Conservation (phyloP, 345 rosid species). For the Sonneratia alba region DNA sequence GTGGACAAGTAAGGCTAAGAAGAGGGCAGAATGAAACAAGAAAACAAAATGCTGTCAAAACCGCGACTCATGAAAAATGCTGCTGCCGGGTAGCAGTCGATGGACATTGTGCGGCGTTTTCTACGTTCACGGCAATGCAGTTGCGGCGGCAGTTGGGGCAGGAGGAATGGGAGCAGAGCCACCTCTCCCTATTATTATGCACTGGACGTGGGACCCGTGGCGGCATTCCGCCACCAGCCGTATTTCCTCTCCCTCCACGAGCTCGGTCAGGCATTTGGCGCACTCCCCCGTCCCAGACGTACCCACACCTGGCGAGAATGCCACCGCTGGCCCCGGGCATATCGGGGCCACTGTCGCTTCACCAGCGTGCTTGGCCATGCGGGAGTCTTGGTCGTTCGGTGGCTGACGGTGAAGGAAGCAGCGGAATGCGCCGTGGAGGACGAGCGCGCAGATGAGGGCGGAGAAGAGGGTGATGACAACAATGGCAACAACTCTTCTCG, state of each 20-base stretch:
- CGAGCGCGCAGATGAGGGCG: constrained; percentile 47
- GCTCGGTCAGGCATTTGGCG: constrained; percentile 66
- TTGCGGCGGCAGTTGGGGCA: constrained; percentile 70
- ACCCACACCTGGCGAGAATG: constrained; percentile 36
- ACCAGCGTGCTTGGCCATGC: constrained; percentile 18
- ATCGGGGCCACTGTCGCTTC: constrained; percentile 7
- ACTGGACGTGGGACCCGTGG: constrained; percentile 66
- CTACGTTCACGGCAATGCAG: constrained; percentile 17
- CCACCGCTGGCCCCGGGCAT: constrained; percentile 26
- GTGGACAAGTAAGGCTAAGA: constrained; percentile 10
- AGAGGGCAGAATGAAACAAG: too few species aligned
- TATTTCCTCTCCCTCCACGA: constrained; percentile 49
- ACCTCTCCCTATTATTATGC: constrained; percentile 33
- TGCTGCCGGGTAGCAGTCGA: background rate
- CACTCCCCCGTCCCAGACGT: constrained; percentile 57
- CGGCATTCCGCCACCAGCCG: constrained; percentile 50
- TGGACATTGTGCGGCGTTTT: background rate
- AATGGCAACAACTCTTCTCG: constrained; percentile 10
- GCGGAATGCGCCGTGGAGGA: constrained; percentile 52
- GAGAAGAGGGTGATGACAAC: constrained; percentile 43
- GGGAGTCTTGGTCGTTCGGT: constrained; percentile 2
- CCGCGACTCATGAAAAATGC: background rate
- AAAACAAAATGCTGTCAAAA: too few species aligned
- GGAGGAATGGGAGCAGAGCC: constrained; percentile 54
- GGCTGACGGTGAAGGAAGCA: constrained; percentile 35